Evolutionary conservation across 768 basidiomycete genomes (phyloP).

Genomic region (Tubosaeta sp.): DNA sequence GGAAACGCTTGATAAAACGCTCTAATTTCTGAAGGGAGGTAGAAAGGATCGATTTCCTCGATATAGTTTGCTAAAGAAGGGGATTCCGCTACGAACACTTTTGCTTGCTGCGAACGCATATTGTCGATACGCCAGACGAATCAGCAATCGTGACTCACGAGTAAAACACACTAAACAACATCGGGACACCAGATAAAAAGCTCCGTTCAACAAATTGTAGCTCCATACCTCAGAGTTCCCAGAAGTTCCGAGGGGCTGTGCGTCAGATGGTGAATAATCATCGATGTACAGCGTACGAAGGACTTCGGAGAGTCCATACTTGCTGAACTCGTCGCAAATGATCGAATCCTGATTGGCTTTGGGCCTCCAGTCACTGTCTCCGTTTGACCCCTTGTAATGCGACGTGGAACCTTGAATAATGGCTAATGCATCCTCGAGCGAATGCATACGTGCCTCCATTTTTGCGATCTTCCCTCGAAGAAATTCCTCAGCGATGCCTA

Average conservation of each 20-base stretch:
- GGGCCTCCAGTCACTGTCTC: constrained; percentile 31
- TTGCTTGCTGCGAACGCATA: no score
- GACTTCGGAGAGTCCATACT: constrained; percentile 30
- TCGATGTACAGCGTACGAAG: constrained; percentile 46
- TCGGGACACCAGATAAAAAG: constrained; percentile 2
- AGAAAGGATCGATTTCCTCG: constrained; percentile 40
- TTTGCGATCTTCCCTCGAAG: no score
- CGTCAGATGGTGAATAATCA: constrained; percentile 4
- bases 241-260: constrained; percentile 41
- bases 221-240: constrained; percentile 44
- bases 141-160: no score
- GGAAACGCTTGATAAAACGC: constrained; percentile 43
- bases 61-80: constrained; percentile 20
- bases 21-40: constrained; percentile 43
- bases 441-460: constrained; percentile 49
- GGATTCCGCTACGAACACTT: no score
- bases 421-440: constrained; percentile 55
- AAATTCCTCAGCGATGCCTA: constrained; percentile 49
- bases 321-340: constrained; percentile 6
- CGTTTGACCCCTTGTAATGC: no score
- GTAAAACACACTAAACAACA: no score
- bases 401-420: no score
- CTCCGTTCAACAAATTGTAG: neutral
- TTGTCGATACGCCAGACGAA: no score
- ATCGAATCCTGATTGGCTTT: neutral